Conservation (phyloP, 2,329 filamentous ascomycete genomes). For the Beauveria pseudobassiana region DNA sequence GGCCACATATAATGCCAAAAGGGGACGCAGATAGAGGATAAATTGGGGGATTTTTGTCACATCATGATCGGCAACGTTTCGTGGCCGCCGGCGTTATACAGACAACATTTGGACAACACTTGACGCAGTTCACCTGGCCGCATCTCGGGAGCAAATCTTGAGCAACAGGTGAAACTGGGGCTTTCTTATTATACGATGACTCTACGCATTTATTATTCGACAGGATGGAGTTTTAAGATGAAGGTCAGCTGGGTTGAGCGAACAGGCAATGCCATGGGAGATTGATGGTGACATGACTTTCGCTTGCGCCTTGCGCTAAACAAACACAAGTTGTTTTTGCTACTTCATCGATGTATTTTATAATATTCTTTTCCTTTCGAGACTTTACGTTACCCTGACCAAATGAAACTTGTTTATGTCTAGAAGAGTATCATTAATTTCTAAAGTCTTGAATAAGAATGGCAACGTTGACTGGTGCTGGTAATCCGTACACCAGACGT, state of each 20-base stretch:
- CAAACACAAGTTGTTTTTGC: neutral
- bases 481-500: neutral
- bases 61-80: conserved; percentile 9
- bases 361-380: neutral
- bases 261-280: neutral
- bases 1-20: neutral
- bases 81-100: conserved; percentile 10
- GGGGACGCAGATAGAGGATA: neutral
- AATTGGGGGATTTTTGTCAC: neutral
- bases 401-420: neutral
- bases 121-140: neutral
- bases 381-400: neutral
- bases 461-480: neutral
- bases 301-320: neutral
- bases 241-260: neutral
- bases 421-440: too few species aligned
- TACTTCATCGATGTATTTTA: conserved; percentile 11
- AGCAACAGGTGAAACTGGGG: neutral
- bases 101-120: conserved; percentile 10
- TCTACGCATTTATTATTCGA: conserved; percentile 5
- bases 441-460: too few species aligned
- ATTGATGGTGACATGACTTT: neutral
- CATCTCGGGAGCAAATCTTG: neutral
- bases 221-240: conserved; percentile 1
- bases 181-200: conserved; percentile 1